Conservation (phyloP, 192 early-diverging fungal species). For the Funneliformis geosporum region DNA sequence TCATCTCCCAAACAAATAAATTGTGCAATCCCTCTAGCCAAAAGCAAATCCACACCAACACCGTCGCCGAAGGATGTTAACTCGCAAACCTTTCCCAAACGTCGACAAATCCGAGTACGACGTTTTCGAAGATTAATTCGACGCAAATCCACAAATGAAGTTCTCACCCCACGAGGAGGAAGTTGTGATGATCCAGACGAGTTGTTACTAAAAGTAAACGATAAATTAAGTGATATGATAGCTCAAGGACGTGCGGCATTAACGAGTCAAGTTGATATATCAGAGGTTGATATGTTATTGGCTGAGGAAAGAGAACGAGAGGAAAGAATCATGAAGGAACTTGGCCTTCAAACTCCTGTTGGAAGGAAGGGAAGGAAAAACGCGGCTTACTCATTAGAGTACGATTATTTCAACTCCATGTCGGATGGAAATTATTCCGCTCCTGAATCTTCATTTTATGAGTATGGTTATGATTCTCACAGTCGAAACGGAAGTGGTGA, state of each 20-base stretch:
- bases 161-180: neutral
- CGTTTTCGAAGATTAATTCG: constrained; percentile 5
- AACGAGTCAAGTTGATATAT: constrained; percentile 23
- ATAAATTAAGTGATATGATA: constrained; percentile 29
- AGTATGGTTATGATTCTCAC: neutral
- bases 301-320: constrained; percentile 31
- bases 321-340: constrained; percentile 21
- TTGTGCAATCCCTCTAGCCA: neutral
- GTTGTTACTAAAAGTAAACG: constrained; percentile 13
- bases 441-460: neutral
- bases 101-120: constrained; percentile 12
- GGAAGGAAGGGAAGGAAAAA: neutral
- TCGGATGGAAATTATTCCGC: neutral
- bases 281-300: constrained; percentile 29
- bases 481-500: neutral
- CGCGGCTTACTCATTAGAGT: neutral
- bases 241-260: constrained; percentile 26
- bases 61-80: neutral
- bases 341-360: constrained; percentile 17
- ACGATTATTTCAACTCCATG: constrained; percentile 11
- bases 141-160: constrained; percentile 17
- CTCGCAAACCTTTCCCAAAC: neutral
- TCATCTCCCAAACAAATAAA: neutral
- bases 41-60: neutral
- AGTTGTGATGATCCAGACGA: constrained; percentile 7